These are phyloP conservation scores for Neonectria coccinea DNA, from an alignment of 2,329 filamentous ascomycete genomes.

Conservation along the genomic window DNA sequence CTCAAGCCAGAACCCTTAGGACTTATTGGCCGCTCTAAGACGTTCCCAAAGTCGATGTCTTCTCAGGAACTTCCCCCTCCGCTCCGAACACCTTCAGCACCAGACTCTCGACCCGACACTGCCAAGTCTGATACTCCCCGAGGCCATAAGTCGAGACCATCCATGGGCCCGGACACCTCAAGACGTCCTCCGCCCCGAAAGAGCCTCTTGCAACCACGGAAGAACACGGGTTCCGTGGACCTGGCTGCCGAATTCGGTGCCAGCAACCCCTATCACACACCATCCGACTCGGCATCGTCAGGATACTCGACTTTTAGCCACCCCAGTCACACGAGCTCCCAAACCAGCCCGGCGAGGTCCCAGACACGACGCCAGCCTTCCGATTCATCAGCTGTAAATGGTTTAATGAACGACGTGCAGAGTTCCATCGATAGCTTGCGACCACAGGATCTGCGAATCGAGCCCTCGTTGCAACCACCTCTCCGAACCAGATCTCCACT, in stretches of 20 bases:
- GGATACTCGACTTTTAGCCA: slow-evolving; percentile 71
- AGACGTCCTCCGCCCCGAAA: slow-evolving; percentile 65
- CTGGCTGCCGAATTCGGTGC: slow-evolving; percentile 70
- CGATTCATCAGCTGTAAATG: slow-evolving; percentile 60
- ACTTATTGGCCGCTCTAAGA: slow-evolving; percentile 61
- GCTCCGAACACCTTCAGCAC: slow-evolving; percentile 61
- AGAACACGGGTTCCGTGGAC: slow-evolving; percentile 61
- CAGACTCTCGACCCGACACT: slow-evolving; percentile 57
- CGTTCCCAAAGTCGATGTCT: slow-evolving; percentile 60
- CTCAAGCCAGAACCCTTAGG: slow-evolving; percentile 54
- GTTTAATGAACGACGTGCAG: slow-evolving; percentile 68
- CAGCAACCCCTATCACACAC: slow-evolving; percentile 73
- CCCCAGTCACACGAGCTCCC: slow-evolving; percentile 69
- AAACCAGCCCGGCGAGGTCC: slow-evolving; percentile 58
- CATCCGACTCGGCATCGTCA: slow-evolving; percentile 74
- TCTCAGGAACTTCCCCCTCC: slow-evolving; percentile 50
- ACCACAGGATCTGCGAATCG: slow-evolving; percentile 49
- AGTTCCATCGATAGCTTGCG: slow-evolving; percentile 57
- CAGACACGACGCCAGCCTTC: slow-evolving; percentile 54
- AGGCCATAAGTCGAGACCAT: slow-evolving; percentile 52
- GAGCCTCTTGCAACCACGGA: slow-evolving; percentile 58
- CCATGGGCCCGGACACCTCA: slow-evolving; percentile 62
- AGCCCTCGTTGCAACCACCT: slow-evolving; percentile 48
- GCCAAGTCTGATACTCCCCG: slow-evolving; percentile 44
- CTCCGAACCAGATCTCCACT: slow-evolving; percentile 42